Base-by-base conservation (phyloP, 2,329 filamentous ascomycete species). In the Aspergillus fijiensis region DNA sequence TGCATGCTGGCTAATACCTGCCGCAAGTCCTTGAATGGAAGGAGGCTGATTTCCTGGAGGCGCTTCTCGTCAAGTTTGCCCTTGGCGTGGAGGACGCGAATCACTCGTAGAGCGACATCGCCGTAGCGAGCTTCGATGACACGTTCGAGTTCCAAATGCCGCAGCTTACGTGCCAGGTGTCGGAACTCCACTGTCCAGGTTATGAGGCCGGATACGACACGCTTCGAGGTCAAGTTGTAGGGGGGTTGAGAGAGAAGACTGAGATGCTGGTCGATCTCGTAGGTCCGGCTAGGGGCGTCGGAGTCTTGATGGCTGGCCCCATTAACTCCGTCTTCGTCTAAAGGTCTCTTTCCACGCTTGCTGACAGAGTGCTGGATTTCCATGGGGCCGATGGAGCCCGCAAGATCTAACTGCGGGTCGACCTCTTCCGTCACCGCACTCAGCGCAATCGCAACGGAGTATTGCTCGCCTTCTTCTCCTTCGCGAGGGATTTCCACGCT, bases 11-110 rank as follows among this genome's bases (percentile, higher is more conserved):
- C 88, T 76, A 98, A 88, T 63, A 92, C 89, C 60, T 89, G 87
- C 51, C 95, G 91, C 25, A 98, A 86, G 56, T 96, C 91, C 60
- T 89, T 87, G 69, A 94, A 91, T 59, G 89, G 89, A 81, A 97
- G 89, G 62, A 99, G 85, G 56, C 90, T 90, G 58, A 92, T 83
- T 53, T 88, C 87, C 42, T 90, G 89, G 12, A 97, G 82, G 62
- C 90, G 88, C 76, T 96, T 96, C 76, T 99, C 95, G 66, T 98
- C 94, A n/a, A 98, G 82, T 72, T 95, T 96, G 56, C 95, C 95
- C 71, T 93, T 92, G 60, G 90, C 88, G 45, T 89, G 85, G 21
- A 99, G 83, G 58, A 98, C 92, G 21, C 92, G 89, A 21, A 92
- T 85, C n/a, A 99, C 81, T 9, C 94, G 90, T 19, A 94, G 84